Evolutionary conservation across 495 filamentous ascomycete genomes (phyloP), one percentile per base, ranked within the genome.

Genomic region (Neurospora terricola): DNA sequence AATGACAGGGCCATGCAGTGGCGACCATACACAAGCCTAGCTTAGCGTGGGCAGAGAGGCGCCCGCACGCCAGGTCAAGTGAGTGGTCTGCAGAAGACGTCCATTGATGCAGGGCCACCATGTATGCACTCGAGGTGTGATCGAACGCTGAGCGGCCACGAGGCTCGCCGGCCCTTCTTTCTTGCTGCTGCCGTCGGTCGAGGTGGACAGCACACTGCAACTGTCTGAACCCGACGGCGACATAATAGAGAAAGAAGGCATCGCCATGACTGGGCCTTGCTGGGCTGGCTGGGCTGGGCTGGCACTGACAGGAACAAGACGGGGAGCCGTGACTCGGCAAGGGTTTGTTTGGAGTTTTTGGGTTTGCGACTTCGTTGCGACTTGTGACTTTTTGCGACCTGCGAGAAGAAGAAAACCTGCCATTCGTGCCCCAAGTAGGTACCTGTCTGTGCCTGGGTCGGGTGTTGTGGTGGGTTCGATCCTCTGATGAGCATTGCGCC

Each of bases 1-100:
- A 81, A 78, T 71, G 77, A 77, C 76, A 81, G 79, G 78, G 78
- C 78, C 77, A 73, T 74, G 72, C 72, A 78, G 79, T 80, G 79
- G 77, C 79, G 75, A 80, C 78, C 78, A 74, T 72, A 75, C 78
- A 77, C 78, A 74, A 78, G 78, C 76, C 73, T 70, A 76, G 77
- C 76, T 71, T 76, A 71, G 75, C 70, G 77, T 73, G 75, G 75
- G 71, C 75, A 77, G 75, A 72, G 73, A 70, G 77, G 77, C 73
- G 77, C 74, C 75, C 76, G 73, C 76, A 73, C 75, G 78, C 74
- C 74, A 74, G 71, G 79, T 79, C 78, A 77, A 79, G 78, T 78
- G 77, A 76, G 54, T 66, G 54, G 54, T 36, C 54, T 66, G 54
- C 54, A 66, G 54, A 66, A 66, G 54, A 66, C 54, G 54, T 66